phyloP scores from a whole-genome alignment of 2,329 filamentous ascomycete species.

The Colletotrichum paranaense region DNA sequence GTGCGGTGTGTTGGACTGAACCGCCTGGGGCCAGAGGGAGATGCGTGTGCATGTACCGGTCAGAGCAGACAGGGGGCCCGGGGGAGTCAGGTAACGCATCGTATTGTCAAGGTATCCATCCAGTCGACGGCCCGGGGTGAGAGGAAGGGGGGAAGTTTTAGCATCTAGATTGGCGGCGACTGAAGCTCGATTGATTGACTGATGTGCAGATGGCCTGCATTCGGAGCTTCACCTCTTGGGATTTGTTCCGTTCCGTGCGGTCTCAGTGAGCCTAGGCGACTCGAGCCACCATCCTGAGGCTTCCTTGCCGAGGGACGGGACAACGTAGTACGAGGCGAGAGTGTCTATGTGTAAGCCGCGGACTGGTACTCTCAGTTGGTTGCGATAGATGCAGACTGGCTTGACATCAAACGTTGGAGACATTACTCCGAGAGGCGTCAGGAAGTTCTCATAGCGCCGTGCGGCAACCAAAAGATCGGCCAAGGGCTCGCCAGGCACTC shows the following conservation, averaged over 20 bases:
- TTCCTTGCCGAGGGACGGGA: background rate
- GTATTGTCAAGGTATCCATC: constrained; percentile 34
- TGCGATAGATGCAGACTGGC: background rate
- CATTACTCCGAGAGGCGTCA: background rate
- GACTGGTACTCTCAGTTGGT: background rate
- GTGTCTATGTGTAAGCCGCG: background rate
- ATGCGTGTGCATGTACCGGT: constrained; percentile 34
- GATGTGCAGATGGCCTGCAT: constrained; percentile 27
- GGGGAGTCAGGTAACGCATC: constrained; percentile 29
- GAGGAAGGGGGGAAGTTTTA: constrained; percentile 16
- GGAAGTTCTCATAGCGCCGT: background rate
- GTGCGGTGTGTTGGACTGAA: constrained; percentile 37
- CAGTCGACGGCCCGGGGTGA: constrained; percentile 20
- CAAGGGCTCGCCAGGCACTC: background rate
- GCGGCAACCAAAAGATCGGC: background rate
- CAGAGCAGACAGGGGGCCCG: constrained; percentile 23
- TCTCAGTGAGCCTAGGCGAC: background rate
- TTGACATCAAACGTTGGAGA: background rate
- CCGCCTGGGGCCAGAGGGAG: constrained; percentile 23
- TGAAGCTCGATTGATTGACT: constrained; percentile 26
- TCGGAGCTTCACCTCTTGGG: constrained; percentile 7
- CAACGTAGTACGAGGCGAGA: background rate
- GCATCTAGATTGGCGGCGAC: constrained; percentile 30
- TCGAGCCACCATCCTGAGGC: background rate
- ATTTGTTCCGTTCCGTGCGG: background rate